Conservation (phyloP, 495 filamentous ascomycete species). For the Aspergillus sclerotioniger region DNA sequence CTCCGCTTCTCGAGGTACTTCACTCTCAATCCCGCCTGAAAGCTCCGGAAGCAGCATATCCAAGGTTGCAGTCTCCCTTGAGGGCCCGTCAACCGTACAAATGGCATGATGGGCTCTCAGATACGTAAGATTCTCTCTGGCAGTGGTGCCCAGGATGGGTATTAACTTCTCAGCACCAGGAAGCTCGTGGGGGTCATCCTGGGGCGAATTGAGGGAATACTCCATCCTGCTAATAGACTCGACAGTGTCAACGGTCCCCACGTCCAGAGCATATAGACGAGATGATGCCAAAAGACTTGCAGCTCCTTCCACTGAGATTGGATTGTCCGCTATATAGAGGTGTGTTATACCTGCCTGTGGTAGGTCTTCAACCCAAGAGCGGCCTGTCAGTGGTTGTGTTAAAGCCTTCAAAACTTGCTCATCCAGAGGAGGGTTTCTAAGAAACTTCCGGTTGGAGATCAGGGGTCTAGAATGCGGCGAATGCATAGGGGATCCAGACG, state of each 20-base stretch:
- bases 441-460: conserved; percentile 18
- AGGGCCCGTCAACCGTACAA: conserved; percentile 48
- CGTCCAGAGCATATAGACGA: conserved; percentile 53
- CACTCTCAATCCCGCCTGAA: conserved; percentile 23
- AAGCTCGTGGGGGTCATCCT: conserved; percentile 23
- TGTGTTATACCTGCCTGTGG: conserved; percentile 57
- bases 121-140: conserved; percentile 49
- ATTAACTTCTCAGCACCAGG: conserved; percentile 57
- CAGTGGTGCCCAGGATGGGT: conserved; percentile 45
- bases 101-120: conserved; percentile 57
- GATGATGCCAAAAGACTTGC: conserved; percentile 51
- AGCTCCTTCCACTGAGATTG: conserved; percentile 55
- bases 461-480: conserved; percentile 3
- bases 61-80: conserved; percentile 26
- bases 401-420: conserved; percentile 48
- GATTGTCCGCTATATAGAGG: conserved; percentile 58
- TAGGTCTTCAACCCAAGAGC: conserved; percentile 53
- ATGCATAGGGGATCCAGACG: conserved; percentile 13
- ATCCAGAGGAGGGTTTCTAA: conserved; percentile 44
- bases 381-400: conserved; percentile 46
- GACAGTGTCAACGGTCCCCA: conserved; percentile 43
- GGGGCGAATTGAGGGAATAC: conserved; percentile 16
- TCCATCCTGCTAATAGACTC: conserved; percentile 24
- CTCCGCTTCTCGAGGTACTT: conserved; percentile 32
- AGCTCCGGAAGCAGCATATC: conserved; percentile 38